Conservation (phyloP, 345 rosid species). For the Brassica nigra region DNA sequence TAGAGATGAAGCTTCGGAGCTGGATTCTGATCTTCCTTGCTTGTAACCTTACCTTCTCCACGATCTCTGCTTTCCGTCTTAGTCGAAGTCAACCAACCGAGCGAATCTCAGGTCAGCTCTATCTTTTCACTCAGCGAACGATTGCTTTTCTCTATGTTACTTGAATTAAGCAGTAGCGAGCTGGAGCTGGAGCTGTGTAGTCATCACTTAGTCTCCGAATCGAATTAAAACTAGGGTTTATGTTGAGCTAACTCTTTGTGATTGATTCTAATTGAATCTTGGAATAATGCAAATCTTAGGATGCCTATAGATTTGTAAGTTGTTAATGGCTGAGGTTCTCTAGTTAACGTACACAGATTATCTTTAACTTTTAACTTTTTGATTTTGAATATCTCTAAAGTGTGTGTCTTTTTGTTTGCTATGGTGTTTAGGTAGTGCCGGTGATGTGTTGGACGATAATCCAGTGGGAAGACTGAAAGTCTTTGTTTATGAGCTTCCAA, state of each 20-base stretch:
- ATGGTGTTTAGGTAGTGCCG: conserved; percentile 82
- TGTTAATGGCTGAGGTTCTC: background rate
- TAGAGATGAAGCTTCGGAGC: conserved; percentile 55
- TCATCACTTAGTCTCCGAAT: conserved; percentile 3
- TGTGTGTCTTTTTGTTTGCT: background rate
- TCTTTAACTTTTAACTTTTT: no score
- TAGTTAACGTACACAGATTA: no score
- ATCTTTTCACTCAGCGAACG: background rate
- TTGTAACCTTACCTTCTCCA: conserved; percentile 42
- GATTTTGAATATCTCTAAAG: background rate
- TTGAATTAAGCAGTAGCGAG: background rate
- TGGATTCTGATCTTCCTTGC: conserved; percentile 51
- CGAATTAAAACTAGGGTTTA: background rate
- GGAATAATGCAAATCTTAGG: background rate
- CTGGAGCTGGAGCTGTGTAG: background rate
- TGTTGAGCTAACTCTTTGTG: background rate
- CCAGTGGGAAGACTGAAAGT: conserved; percentile 96
- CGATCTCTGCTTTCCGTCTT: conserved; percentile 55
- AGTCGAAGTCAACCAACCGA: conserved; percentile 78
- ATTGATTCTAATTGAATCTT: conserved; percentile 4
- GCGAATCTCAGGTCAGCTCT: conserved; percentile 76
- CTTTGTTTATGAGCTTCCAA: conserved; percentile 91
- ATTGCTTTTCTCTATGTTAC: background rate
- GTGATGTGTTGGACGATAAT: conserved; percentile 96
- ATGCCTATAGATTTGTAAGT: conserved; percentile 19